Evolutionary conservation across 139 green algal genomes (phyloP).

Genomic region (Closterium sp.): DNA sequence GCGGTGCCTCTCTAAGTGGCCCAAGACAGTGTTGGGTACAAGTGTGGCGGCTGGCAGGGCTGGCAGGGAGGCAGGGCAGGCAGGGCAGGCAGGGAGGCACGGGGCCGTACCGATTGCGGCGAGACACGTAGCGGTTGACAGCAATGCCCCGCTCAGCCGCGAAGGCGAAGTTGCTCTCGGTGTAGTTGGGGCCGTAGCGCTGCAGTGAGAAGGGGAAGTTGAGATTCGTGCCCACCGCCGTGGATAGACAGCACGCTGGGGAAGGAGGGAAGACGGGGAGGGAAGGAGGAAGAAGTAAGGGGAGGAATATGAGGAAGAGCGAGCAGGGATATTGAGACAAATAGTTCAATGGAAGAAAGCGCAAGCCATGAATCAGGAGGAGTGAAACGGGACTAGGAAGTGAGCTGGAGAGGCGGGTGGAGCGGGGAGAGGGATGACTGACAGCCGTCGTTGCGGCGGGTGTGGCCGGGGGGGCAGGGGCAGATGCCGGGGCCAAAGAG

Average conservation of each 20-base stretch:
- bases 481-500: too few species aligned
- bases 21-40: too few species aligned
- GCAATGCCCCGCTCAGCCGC: neutral
- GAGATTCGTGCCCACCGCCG: neutral
- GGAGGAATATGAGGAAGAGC: neutral
- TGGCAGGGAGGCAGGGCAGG: too few species aligned
- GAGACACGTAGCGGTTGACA: neutral
- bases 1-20: too few species aligned
- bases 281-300: too few species aligned
- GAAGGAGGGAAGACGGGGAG: too few species aligned
- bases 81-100: too few species aligned
- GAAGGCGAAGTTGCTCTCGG: neutral
- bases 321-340: neutral
- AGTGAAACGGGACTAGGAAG: too few species aligned
- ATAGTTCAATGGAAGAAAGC: too few species aligned
- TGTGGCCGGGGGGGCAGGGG: too few species aligned
- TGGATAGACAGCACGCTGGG: neutral
- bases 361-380: neutral
- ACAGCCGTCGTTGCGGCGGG: too few species aligned
- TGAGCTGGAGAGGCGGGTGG: neutral
- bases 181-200: slow-evolving; percentile 1
- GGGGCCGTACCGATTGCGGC: neutral
- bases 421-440: neutral
- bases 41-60: too few species aligned
- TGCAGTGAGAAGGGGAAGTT: slow-evolving; percentile 15